Conservation (phyloP, 352 stramenopile genomes). For the Phytopythium delawarense region DNA sequence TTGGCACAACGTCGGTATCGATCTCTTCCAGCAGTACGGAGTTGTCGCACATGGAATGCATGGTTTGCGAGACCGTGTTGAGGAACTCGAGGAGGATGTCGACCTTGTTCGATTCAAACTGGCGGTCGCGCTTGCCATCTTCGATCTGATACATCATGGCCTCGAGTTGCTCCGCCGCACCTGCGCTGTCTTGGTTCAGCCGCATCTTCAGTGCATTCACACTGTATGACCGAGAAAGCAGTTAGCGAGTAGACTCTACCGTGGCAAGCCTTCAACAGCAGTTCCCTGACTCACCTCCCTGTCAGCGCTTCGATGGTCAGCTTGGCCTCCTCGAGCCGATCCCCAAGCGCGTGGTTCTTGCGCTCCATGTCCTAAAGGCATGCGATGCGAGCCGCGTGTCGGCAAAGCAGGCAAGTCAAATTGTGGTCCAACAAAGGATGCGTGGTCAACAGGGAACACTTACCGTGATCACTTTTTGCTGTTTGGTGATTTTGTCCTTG, state of each 20-base stretch:
- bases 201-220: conserved; percentile 66
- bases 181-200: conserved; percentile 67
- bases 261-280: neutral
- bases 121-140: conserved; percentile 56
- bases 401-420: neutral
- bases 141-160: conserved; percentile 63
- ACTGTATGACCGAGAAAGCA: conserved; percentile 16
- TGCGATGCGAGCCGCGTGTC: neutral
- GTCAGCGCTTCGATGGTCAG: conserved; percentile 61
- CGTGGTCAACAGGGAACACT: neutral
- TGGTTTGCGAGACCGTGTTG: conserved; percentile 43
- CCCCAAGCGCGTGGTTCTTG: conserved; percentile 53
- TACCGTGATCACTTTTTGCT: conserved; percentile 69
- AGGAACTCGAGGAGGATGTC: conserved; percentile 53
- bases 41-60: conserved; percentile 51
- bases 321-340: conserved; percentile 67
- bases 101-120: conserved; percentile 53
- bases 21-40: conserved; percentile 42
- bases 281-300: conserved; percentile 31
- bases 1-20: conserved; percentile 23
- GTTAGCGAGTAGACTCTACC: too few species aligned
- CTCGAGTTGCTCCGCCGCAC: conserved; percentile 58
- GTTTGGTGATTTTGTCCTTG: conserved; percentile 50
- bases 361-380: conserved; percentile 52
- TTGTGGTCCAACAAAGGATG: neutral